Base-by-base conservation (phyloP, 495 filamentous ascomycete genomes). In the Neurospora sp. region DNA sequence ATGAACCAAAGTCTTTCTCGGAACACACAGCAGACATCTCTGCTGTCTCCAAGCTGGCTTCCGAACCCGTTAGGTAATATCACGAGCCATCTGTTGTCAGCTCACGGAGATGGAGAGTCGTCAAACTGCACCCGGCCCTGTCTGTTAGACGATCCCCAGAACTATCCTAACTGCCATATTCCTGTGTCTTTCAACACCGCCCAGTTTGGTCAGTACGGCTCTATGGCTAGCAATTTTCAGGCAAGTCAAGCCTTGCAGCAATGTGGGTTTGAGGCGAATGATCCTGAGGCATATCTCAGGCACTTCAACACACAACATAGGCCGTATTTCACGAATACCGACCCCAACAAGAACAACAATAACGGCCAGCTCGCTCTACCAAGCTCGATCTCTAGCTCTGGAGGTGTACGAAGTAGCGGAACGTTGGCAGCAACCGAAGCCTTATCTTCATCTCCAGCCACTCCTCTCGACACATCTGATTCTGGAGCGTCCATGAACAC, bases 291-390 rank as follows among this genome's bases (percentile, higher is more conserved):
- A 10, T 80, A 77, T 70, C 69, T 82, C 40, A 73, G 74, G 14
- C 81, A 83, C 54, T 81, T 82, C 73, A 80, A 79, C 42, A 42
- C 75, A 3, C 76, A 77, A 20, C 79, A 81, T 46, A 70, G 77
- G 70, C 76, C 46, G 0, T 76, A 74, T 7, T 77, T 79, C 42
- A 71, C 71, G 11, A 41, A 72, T 11, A 76, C 48, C 48, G 5
- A 14, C 12, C 27, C 14, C 16, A 39, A 8, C 27, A 42, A 35
- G n/a, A 72, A 12, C 16, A 69, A 5, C 70, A 38, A 8, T 14
- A 10, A 20, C 18, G 39, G 46, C 37, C 70, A 12, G 31, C 66
- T 16, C 20, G 5, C 12, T 35, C 11, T 20, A 12, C 69, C 74
- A 2, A 70, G 66, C 31, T 39, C n/a, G 40, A 38, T 69, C n/a